Percentiles rank a stretch among this genome's conserved stretches.
Conservation (phyloP, 306 rosid genomes). For the Acmispon strigosus region DNA sequence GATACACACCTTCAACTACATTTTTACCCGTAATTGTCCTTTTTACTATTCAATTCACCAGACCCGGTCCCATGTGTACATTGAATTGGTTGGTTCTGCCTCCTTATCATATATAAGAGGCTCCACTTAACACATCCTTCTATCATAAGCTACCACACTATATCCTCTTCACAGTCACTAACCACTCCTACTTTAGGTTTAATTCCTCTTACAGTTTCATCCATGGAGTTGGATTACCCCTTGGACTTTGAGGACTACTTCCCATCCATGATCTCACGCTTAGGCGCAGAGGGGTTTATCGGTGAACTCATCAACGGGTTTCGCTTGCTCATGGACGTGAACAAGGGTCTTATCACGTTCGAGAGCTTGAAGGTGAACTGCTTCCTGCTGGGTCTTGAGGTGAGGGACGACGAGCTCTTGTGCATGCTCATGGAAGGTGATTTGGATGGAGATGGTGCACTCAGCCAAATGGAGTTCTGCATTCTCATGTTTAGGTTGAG, state of each 20-base stretch:
- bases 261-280: conserved; percentile 49
- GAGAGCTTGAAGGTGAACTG: conserved; percentile 63
- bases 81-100: neutral
- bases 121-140: conserved; percentile 9
- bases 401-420: conserved; percentile 48
- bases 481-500: conserved; percentile 76
- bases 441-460: conserved; percentile 70
- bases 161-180: neutral
- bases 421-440: conserved; percentile 70
- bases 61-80: no score
- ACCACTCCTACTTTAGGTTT: neutral
- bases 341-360: conserved; percentile 59
- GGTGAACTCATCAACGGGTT: conserved; percentile 57
- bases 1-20: no score
- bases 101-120: conserved; percentile 17
- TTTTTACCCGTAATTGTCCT: no score
- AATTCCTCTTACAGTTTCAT: neutral
- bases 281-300: conserved; percentile 56
- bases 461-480: conserved; percentile 57
- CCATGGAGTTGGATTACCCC: conserved; percentile 21
- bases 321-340: conserved; percentile 56
- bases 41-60: no score
- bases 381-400: conserved; percentile 37
- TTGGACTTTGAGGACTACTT: conserved; percentile 56
- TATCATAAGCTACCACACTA: neutral